Evolutionary conservation across 805 yeast species (phyloP).

Genomic region (Ogataea populi-albae): DNA sequence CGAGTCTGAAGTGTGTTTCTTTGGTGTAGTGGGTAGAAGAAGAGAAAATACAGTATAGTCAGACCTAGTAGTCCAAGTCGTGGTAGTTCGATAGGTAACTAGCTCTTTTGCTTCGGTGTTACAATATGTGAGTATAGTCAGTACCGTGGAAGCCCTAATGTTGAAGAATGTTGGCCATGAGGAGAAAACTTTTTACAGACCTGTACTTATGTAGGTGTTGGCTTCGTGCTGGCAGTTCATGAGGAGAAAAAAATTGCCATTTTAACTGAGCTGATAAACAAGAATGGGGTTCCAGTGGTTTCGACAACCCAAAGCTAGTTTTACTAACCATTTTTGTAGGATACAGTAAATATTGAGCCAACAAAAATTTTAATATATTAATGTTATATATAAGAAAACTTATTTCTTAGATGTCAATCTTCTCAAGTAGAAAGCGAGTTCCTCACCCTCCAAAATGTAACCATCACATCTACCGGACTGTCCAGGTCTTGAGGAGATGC

Average conservation of each 20-base stretch:
- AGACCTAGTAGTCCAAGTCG: too few species aligned
- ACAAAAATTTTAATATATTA: constrained; percentile 22
- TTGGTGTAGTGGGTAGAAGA: too few species aligned
- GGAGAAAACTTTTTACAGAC: constrained; percentile 53
- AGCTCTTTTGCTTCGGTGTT: too few species aligned
- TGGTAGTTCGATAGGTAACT: too few species aligned
- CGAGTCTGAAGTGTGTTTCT: too few species aligned
- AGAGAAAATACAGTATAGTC: too few species aligned
- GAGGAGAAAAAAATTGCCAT: constrained; percentile 31
- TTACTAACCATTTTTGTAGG: constrained; percentile 23
- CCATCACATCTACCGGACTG: constrained; percentile 99
- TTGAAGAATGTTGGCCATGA: constrained; percentile 34
- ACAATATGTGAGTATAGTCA: too few species aligned
- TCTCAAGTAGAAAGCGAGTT: constrained; percentile 99
- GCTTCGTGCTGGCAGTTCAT: constrained; percentile 8
- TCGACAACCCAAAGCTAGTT: too few species aligned
- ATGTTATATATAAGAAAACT: constrained; percentile 27
- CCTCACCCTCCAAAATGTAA: constrained; percentile 99
- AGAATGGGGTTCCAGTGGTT: too few species aligned
- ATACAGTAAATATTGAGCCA: too few species aligned
- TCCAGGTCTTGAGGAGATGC: constrained; percentile 99
- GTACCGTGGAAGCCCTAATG: too few species aligned
- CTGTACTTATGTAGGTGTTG: constrained; percentile 46
- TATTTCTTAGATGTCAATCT: constrained; percentile 99
- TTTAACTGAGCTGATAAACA: constrained; percentile 13